phyloP scores from a whole-genome alignment of 1,139 yeast species.

The Casaregolazyma lundiana region DNA sequence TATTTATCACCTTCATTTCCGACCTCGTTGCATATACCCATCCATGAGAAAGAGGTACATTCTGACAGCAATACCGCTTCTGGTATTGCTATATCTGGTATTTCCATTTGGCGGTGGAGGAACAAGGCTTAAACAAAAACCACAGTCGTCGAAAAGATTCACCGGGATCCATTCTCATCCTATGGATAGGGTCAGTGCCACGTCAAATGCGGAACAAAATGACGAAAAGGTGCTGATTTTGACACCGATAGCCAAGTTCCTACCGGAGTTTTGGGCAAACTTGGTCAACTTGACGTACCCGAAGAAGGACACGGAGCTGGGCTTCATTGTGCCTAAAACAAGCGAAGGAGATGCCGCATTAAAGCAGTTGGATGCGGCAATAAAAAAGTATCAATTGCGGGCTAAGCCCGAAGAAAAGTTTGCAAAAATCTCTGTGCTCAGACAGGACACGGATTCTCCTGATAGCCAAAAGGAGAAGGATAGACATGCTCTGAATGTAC shows the following conservation, averaged over 20 bases:
- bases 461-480: conserved; percentile 60
- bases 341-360: conserved; percentile 76
- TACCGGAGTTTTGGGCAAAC: conserved; percentile 84
- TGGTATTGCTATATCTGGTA: conserved; percentile 9
- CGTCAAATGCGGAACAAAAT: conserved; percentile 64
- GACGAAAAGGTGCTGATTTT: conserved; percentile 76
- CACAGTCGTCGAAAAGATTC: conserved; percentile 2
- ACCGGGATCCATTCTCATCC: conserved; percentile 51
- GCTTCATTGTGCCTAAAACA: conserved; percentile 83
- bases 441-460: conserved; percentile 83
- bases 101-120: conserved; percentile 5
- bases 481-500: conserved; percentile 67
- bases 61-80: conserved; percentile 2
- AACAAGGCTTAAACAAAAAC: background rate
- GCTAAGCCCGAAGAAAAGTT: conserved; percentile 51
- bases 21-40: conserved; percentile 18
- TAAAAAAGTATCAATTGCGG: conserved; percentile 61
- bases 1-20: background rate
- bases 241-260: conserved; percentile 85
- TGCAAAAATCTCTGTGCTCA: conserved; percentile 74
- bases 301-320: conserved; percentile 76
- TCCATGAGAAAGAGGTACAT: conserved; percentile 11
- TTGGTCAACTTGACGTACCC: conserved; percentile 72
- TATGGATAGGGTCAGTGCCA: conserved; percentile 67
- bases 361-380: conserved; percentile 62